Conservation (phyloP, 2,329 filamentous ascomycete species). For the Grosmannia huntii region DNA sequence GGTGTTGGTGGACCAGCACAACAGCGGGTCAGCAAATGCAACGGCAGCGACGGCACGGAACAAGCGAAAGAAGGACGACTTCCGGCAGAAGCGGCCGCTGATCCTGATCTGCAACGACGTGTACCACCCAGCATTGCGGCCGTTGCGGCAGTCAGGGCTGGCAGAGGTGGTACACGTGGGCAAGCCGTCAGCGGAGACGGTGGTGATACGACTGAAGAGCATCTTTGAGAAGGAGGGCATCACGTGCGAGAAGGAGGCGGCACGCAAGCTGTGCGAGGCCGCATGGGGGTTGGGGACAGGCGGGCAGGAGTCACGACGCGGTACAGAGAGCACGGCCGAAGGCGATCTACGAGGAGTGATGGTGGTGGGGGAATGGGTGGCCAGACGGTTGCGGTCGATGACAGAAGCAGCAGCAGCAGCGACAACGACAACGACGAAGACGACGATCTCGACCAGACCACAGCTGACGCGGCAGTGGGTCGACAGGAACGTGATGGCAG, state of each 20-base stretch:
- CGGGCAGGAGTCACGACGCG: conserved; percentile 47
- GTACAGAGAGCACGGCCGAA: conserved; percentile 54
- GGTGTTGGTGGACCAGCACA: conserved; percentile 75
- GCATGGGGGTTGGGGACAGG: conserved; percentile 67
- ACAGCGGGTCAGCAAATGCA: conserved; percentile 32
- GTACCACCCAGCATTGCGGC: conserved; percentile 79
- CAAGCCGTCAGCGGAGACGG: conserved; percentile 75
- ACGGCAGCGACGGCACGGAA: conserved; percentile 8
- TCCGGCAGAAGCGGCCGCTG: conserved; percentile 73
- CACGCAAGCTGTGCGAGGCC: conserved; percentile 70
- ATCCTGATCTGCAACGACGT: conserved; percentile 97
- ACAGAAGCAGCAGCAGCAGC: conserved; percentile 19
- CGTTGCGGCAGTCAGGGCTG: conserved; percentile 68
- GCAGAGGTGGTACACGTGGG: conserved; percentile 89
- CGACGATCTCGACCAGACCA: conserved; percentile 21
- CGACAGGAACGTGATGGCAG: conserved; percentile 55
- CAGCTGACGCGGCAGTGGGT: conserved; percentile 64
- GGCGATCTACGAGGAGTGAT: conserved; percentile 71
- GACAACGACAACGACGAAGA: no score
- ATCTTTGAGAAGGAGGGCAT: conserved; percentile 88
- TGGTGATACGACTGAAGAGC: conserved; percentile 65
- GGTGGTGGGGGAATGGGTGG: conserved; percentile 82
- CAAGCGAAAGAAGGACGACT: conserved; percentile 69
- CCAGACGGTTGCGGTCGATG: conserved; percentile 49
- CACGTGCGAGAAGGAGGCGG: conserved; percentile 76